phyloP scores from a whole-genome alignment of 2,329 filamentous ascomycete species.

The Fusarium armeniacum region DNA sequence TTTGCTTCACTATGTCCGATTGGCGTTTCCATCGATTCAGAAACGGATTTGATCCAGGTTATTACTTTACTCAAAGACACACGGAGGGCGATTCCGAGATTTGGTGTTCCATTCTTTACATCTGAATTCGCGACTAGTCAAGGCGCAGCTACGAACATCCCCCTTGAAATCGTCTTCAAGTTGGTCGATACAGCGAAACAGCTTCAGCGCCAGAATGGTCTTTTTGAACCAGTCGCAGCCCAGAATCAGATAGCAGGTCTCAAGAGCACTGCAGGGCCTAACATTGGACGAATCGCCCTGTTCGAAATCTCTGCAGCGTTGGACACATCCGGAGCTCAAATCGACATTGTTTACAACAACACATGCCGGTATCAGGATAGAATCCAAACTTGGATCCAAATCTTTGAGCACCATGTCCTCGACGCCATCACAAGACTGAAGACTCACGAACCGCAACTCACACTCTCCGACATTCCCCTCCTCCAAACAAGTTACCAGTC shows the following conservation, averaged over 20 bases:
- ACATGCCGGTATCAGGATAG: constrained; percentile 59
- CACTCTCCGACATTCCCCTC: constrained; percentile 64
- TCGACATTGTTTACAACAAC: constrained; percentile 63
- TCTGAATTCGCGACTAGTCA: constrained; percentile 58
- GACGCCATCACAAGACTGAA: constrained; percentile 60
- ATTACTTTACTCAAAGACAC: constrained; percentile 68
- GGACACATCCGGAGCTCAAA: constrained; percentile 58
- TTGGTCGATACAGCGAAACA: constrained; percentile 66
- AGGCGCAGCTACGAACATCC: constrained; percentile 57
- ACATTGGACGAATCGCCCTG: constrained; percentile 63
- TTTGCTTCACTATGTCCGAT: constrained; percentile 71
- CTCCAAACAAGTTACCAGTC: constrained; percentile 63
- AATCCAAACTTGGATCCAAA: constrained; percentile 62
- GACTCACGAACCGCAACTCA: constrained; percentile 62
- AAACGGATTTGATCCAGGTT: constrained; percentile 65
- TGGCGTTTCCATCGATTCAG: constrained; percentile 58
- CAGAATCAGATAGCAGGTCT: constrained; percentile 57
- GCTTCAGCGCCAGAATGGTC: constrained; percentile 62
- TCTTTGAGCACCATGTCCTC: constrained; percentile 62
- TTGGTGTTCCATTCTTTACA: constrained; percentile 65
- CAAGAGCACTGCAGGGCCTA: constrained; percentile 61
- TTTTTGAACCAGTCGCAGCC: constrained; percentile 63
- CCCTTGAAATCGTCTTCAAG: constrained; percentile 72
- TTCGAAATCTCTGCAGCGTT: constrained; percentile 66
- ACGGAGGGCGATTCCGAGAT: constrained; percentile 60